Evolutionary conservation across 495 filamentous ascomycete species (phyloP).

Genomic region (Penicillium roqueforti): DNA sequence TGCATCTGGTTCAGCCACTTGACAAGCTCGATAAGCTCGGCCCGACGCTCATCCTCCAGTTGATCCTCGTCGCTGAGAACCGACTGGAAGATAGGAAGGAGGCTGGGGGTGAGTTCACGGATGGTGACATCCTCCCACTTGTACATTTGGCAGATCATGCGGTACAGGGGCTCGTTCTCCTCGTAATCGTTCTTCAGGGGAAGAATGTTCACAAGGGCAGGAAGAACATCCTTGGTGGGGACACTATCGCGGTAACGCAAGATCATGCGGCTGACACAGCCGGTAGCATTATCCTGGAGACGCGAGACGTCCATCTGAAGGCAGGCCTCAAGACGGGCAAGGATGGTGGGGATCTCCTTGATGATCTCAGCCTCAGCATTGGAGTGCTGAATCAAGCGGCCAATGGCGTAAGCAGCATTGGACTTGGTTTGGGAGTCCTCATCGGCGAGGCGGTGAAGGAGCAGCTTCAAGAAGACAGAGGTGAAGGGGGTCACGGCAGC

Average conservation of each 20-base stretch:
- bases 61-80: conserved; percentile 83
- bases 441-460: conserved; percentile 82
- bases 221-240: conserved; percentile 75
- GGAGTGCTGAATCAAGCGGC: conserved; percentile 76
- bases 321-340: conserved; percentile 78
- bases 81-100: conserved; percentile 75
- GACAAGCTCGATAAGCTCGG: conserved; percentile 64
- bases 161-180: conserved; percentile 90
- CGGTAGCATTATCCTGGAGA: conserved; percentile 88
- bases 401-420: conserved; percentile 87
- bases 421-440: conserved; percentile 90
- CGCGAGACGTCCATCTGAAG: conserved; percentile 70
- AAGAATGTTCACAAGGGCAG: conserved; percentile 70
- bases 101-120: conserved; percentile 66
- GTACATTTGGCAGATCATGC: conserved; percentile 83
- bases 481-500: conserved; percentile 73
- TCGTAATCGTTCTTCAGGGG: conserved; percentile 93
- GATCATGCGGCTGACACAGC: conserved; percentile 91
- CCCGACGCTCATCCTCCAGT: conserved; percentile 73
- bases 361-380: conserved; percentile 65
- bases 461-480: conserved; percentile 65
- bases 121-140: conserved; percentile 67
- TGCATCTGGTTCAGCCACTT: conserved; percentile 61
- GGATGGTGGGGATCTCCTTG: conserved; percentile 68
- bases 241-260: conserved; percentile 72